A percentile compares a stretch with the other conserved stretches of the same genome.
Evolutionary conservation across 768 basidiomycete genomes (phyloP).

Genomic region (Russula brevipes): DNA sequence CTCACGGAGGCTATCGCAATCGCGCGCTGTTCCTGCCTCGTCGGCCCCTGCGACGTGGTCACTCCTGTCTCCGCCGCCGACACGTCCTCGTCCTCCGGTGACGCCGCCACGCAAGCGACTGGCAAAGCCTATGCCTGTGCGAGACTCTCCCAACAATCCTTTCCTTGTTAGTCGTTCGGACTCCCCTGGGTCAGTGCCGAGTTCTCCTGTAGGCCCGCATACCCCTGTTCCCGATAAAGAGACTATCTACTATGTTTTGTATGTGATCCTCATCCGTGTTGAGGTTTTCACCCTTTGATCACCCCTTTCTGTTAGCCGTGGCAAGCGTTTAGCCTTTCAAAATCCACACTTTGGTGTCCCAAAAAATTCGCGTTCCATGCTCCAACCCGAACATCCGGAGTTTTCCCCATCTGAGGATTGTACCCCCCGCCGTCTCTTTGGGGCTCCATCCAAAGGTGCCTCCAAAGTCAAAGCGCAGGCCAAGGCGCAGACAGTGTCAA

Average conservation of each 20-base stretch:
- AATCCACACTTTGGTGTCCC: constrained; percentile 23
- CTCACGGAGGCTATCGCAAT: constrained; percentile 20
- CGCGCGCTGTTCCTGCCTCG: constrained; percentile 21
- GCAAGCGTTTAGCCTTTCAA: constrained; percentile 22
- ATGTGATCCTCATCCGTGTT: background rate
- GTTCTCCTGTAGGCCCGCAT: constrained; percentile 22
- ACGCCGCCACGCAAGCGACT: constrained; percentile 22
- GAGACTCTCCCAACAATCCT: constrained; percentile 26
- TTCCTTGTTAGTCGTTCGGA: constrained; percentile 21
- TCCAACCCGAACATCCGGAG: constrained; percentile 23
- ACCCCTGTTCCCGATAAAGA: constrained; percentile 21
- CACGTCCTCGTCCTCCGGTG: constrained; percentile 20
- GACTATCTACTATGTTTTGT: constrained; percentile 25
- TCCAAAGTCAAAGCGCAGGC: background rate
- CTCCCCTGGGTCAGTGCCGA: constrained; percentile 20
- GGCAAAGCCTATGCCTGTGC: constrained; percentile 21
- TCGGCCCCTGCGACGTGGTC: constrained; percentile 13
- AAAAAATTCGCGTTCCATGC: constrained; percentile 17
- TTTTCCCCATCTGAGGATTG: constrained; percentile 25
- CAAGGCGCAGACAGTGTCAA: background rate
- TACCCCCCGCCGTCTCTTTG: constrained; percentile 24
- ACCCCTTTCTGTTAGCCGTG: constrained; percentile 12
- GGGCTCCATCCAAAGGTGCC: constrained; percentile 1
- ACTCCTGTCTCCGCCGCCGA: constrained; percentile 24
- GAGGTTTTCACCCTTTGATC: background rate